These are phyloP conservation scores for Chrysosphaeria jannelii DNA, from an alignment of 2,329 filamentous ascomycete species.

Conservation along the genomic window DNA sequence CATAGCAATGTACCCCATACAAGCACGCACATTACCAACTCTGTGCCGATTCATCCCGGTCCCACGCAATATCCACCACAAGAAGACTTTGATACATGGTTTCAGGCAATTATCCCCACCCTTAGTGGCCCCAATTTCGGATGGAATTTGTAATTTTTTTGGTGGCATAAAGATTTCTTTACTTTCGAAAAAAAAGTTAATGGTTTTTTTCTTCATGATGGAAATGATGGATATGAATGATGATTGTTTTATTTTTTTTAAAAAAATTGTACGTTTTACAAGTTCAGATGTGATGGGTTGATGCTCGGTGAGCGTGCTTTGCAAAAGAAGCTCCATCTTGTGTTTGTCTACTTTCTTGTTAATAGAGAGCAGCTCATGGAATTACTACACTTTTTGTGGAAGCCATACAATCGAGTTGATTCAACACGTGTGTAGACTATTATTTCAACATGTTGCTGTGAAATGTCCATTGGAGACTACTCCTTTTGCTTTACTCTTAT, in stretches of 20 bases:
- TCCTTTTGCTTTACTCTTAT: too few species aligned
- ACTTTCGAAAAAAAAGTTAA: too few species aligned
- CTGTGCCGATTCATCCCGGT: constrained; percentile 1
- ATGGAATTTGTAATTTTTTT: not conserved
- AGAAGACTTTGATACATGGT: constrained; percentile 6
- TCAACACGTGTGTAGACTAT: too few species aligned
- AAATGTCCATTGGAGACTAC: too few species aligned
- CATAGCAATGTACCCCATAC: not conserved
- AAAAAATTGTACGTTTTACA: not conserved
- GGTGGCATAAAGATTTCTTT: not conserved
- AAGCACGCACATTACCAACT: not conserved
- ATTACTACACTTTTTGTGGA: too few species aligned
- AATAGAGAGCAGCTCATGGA: too few species aligned
- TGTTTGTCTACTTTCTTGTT: too few species aligned
- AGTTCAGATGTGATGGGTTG: not conserved
- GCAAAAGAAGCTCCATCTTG: too few species aligned
- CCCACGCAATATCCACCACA: too few species aligned
- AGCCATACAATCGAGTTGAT: too few species aligned
- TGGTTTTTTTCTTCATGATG: too few species aligned
- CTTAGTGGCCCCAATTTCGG: constrained; percentile 1
- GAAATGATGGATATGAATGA: not conserved
- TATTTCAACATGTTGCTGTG: too few species aligned
- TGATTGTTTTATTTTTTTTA: not conserved
- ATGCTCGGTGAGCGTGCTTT: not conserved
- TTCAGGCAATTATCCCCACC: constrained; percentile 4